phyloP scores from a whole-genome alignment of 108 stramenopile species.

The Cyclostephanos tholiformis region DNA sequence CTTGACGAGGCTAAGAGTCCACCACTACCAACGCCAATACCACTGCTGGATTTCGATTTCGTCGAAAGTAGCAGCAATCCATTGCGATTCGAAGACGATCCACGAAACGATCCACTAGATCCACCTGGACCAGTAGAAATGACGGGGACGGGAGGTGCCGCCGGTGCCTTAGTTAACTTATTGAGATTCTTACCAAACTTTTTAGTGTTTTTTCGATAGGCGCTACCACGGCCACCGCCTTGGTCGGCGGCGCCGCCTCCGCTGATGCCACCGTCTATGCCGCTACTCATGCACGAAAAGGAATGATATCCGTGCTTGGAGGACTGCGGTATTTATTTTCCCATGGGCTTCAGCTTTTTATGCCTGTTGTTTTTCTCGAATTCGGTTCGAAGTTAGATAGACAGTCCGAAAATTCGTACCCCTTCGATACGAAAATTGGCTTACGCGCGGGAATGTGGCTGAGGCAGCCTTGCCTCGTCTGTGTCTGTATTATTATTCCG shows the following conservation, averaged over 20 bases:
- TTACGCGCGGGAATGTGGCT: neutral
- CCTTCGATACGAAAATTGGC: neutral
- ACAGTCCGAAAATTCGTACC: neutral
- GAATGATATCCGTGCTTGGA: neutral
- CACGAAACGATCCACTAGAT: constrained; percentile 22
- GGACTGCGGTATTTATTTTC: neutral
- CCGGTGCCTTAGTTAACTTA: constrained; percentile 72
- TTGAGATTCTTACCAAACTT: constrained; percentile 90
- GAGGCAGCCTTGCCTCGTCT: neutral
- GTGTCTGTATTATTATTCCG: neutral
- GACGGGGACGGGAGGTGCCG: constrained; percentile 55
- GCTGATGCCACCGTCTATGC: constrained; percentile 23
- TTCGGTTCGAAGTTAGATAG: neutral
- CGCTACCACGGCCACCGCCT: constrained; percentile 9
- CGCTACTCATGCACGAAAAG: constrained; percentile 33
- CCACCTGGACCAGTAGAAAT: constrained; percentile 24
- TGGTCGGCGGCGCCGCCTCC: constrained; percentile 10
- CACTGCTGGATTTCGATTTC: constrained; percentile 51
- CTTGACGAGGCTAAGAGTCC: constrained; percentile 35
- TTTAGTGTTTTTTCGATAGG: constrained; percentile 48
- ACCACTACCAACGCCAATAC: constrained; percentile 8
- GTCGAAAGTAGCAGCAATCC: constrained; percentile 80
- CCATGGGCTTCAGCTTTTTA: neutral
- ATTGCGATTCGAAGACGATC: constrained; percentile 55
- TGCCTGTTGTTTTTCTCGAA: neutral